Percentiles rank a stretch among this genome's conserved stretches.
These are phyloP conservation scores for Wickerhamomyces tratensis DNA, from an alignment of 805 yeast genomes.

Conservation along the genomic window DNA sequence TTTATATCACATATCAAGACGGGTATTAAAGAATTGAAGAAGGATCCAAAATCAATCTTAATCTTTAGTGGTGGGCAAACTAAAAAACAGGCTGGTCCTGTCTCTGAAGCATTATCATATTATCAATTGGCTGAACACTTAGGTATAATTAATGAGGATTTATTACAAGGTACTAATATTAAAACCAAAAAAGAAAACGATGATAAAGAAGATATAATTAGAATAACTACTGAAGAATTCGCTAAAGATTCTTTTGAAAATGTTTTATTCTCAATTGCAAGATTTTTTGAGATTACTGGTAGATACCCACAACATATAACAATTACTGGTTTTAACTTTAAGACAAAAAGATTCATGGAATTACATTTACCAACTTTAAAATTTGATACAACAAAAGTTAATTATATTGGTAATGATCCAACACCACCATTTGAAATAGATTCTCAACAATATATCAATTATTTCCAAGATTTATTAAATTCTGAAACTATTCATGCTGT, in stretches of 20 bases:
- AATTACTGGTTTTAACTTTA: constrained; percentile 70
- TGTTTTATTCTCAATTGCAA: constrained; percentile 47
- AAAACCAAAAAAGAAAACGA: too few species aligned
- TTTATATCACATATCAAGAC: constrained; percentile 51
- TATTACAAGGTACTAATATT: not conserved
- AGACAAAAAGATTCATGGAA: constrained; percentile 45
- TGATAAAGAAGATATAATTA: constrained; percentile 15
- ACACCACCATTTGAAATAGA: constrained; percentile 24
- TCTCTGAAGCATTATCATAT: constrained; percentile 57
- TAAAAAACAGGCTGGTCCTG: constrained; percentile 39
- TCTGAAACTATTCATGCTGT: constrained; percentile 48
- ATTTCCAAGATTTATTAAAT: constrained; percentile 34
- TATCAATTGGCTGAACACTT: constrained; percentile 31
- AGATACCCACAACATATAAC: constrained; percentile 42
- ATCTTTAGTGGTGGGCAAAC: constrained; percentile 65
- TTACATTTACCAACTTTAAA: constrained; percentile 45
- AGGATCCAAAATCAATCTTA: constrained; percentile 26
- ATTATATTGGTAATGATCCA: constrained; percentile 54
- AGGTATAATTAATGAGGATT: constrained; percentile 2
- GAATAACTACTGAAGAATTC: constrained; percentile 44
- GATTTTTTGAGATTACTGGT: constrained; percentile 37
- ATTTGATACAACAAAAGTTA: constrained; percentile 25
- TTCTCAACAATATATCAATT: constrained; percentile 20
- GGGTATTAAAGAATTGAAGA: constrained; percentile 28
- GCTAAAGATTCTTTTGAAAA: constrained; percentile 80